A percentile compares a stretch with the other conserved stretches of the same genome.
Conservation (phyloP, 306 rosid species). For the Acacia acuminata region DNA sequence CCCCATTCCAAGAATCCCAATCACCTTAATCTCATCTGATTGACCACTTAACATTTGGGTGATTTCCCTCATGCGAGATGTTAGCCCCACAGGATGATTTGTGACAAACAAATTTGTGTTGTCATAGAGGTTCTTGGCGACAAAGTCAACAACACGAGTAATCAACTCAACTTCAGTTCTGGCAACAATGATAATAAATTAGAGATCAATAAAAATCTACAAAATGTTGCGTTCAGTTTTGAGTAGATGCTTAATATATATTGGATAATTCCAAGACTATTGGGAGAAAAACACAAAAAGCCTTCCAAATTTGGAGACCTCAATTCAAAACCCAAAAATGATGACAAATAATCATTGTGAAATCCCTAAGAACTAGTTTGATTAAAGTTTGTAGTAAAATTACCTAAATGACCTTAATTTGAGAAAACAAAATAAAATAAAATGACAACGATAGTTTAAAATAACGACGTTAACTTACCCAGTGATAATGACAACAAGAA, state of each 20-base stretch:
- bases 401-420: neutral
- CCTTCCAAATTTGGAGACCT: neutral
- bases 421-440: too few species aligned
- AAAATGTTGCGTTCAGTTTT: neutral
- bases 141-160: neutral
- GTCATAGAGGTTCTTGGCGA: neutral
- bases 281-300: neutral
- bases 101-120: neutral
- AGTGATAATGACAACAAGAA: neutral
- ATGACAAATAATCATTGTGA: too few species aligned
- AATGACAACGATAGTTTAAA: too few species aligned
- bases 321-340: too few species aligned
- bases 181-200: neutral
- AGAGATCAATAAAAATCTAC: neutral
- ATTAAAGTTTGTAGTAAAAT: too few species aligned
- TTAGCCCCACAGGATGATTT: neutral
- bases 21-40: neutral
- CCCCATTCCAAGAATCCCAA: neutral
- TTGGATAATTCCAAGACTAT: neutral
- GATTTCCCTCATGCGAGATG: neutral
- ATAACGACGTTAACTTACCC: neutral
- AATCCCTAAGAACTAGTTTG: neutral
- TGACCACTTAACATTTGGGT: neutral
- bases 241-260: too few species aligned
- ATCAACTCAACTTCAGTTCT: neutral